Percentiles rank a stretch among this genome's conserved stretches.
These are phyloP conservation scores for Globisporangium nagaii DNA, from an alignment of 352 stramenopile species.

Conservation along the genomic window DNA sequence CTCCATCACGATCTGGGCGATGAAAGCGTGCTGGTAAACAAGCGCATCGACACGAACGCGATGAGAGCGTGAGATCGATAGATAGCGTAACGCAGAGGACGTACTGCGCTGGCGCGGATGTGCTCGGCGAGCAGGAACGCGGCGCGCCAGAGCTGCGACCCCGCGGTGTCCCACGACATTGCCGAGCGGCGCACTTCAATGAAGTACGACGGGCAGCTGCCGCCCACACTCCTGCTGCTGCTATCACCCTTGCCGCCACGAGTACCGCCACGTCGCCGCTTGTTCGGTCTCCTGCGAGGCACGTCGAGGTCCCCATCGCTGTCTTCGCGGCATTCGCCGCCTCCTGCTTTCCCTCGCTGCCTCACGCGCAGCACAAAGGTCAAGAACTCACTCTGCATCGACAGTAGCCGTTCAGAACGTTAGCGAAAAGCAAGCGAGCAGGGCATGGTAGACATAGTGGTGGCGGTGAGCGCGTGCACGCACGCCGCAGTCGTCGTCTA, in stretches of 20 bases:
- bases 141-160: slow-evolving; percentile 47
- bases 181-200: slow-evolving; percentile 14
- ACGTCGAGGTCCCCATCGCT: slow-evolving; percentile 12
- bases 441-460: too few species aligned
- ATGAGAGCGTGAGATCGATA: not conserved
- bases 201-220: slow-evolving; percentile 2
- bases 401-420: not conserved
- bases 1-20: slow-evolving; percentile 33
- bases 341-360: too few species aligned
- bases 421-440: not conserved
- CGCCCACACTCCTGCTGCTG: not conserved
- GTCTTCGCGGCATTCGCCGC: not conserved
- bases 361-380: slow-evolving; percentile 5
- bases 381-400: not conserved
- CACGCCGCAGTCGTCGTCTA: not conserved
- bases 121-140: slow-evolving; percentile 55
- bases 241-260: not conserved
- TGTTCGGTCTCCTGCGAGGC: not conserved
- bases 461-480: too few species aligned
- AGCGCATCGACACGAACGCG: not conserved
- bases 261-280: not conserved
- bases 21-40: slow-evolving; percentile 19
- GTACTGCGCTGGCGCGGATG: slow-evolving; percentile 22
- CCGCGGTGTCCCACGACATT: slow-evolving; percentile 26
- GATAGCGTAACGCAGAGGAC: not conserved